A percentile compares a stretch with the other conserved stretches of the same genome.
Conservation (phyloP, 805 yeast genomes). For the Myxozyma vanderwaltii region DNA sequence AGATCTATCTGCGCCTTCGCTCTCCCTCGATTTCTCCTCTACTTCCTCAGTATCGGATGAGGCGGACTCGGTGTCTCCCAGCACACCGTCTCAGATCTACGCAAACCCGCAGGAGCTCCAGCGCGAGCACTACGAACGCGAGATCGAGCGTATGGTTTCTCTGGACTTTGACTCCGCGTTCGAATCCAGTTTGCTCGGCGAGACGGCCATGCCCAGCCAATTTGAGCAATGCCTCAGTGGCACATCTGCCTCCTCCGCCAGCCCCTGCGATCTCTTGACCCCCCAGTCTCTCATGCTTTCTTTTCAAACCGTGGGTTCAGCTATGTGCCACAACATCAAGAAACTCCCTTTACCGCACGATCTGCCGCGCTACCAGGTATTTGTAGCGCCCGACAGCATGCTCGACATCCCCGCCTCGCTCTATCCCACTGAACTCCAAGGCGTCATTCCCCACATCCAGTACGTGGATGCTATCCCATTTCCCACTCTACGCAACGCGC, state of each 20-base stretch:
- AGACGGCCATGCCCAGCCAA: not conserved
- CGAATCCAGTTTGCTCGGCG: not conserved
- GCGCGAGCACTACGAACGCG: conserved; percentile 13
- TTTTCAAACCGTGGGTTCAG: conserved; percentile 15
- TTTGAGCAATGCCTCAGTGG: not conserved
- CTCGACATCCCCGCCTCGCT: conserved; percentile 15
- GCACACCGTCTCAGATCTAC: conserved; percentile 1
- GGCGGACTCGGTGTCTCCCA: conserved; percentile 8
- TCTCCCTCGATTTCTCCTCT: conserved; percentile 2
- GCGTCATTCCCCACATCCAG: conserved; percentile 23
- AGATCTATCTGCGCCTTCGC: not conserved
- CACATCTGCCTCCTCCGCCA: not conserved
- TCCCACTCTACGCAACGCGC: conserved; percentile 16
- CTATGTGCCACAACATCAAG: conserved; percentile 23
- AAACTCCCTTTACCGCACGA: conserved; percentile 13
- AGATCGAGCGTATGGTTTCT: not conserved
- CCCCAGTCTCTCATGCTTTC: conserved; percentile 15
- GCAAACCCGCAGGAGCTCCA: conserved; percentile 24
- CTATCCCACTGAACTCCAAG: conserved; percentile 24
- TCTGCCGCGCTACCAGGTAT: conserved; percentile 23
- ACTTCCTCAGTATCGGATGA: conserved; percentile 6
- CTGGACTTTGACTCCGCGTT: not conserved
- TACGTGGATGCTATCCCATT: conserved; percentile 30
- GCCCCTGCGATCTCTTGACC: not conserved
- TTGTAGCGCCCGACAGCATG: conserved; percentile 1